Evolutionary conservation across 2,329 filamentous ascomycete species (phyloP).

Genomic region (Immersiporthe knoxdaviesiana): DNA sequence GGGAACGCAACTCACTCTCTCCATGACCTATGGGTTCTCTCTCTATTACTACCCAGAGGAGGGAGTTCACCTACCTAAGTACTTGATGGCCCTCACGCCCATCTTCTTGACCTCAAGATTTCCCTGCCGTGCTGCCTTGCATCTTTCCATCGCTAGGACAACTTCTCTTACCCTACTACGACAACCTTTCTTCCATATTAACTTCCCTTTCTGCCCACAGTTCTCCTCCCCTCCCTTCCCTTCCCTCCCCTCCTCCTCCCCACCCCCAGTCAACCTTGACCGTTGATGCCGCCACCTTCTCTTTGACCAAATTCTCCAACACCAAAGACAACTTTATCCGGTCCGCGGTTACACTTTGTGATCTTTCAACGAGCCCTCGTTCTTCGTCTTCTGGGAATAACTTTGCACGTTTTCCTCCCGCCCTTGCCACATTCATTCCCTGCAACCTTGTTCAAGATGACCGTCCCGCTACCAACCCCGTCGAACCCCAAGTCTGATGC

Average conservation of each 20-base stretch:
- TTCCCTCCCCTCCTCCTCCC: slow-evolving; percentile 41
- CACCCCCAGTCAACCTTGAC: slow-evolving; percentile 40
- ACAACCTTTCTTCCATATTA: slow-evolving; percentile 46
- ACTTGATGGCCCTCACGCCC: slow-evolving; percentile 21
- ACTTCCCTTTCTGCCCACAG: slow-evolving; percentile 45
- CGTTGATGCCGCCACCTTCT: slow-evolving; percentile 37
- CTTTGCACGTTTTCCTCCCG: background rate
- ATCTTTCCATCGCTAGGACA: slow-evolving; percentile 37
- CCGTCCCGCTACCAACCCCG: slow-evolving; percentile 50
- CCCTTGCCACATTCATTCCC: slow-evolving; percentile 12
- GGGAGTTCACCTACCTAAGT: slow-evolving; percentile 18
- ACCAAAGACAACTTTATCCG: slow-evolving; percentile 22
- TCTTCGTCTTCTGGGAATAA: slow-evolving; percentile 25
- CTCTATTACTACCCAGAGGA: slow-evolving; percentile 15
- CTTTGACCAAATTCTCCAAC: slow-evolving; percentile 33
- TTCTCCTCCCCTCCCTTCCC: slow-evolving; percentile 43
- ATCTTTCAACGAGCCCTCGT: slow-evolving; percentile 24
- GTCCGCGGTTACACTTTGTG: slow-evolving; percentile 29
- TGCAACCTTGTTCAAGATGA: slow-evolving; percentile 45
- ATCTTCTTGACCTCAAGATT: slow-evolving; percentile 36
- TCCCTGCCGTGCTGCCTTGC: slow-evolving; percentile 40
- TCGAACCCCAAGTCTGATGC: slow-evolving; percentile 37
- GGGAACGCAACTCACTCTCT: slow-evolving; percentile 11
- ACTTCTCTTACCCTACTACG: slow-evolving; percentile 26
- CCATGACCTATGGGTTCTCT: slow-evolving; percentile 14